A percentile compares a stretch with the other conserved stretches of the same genome.
These are phyloP conservation scores for Salvia splendens DNA, from an alignment of 257 asterid species.

Conservation along the genomic window DNA sequence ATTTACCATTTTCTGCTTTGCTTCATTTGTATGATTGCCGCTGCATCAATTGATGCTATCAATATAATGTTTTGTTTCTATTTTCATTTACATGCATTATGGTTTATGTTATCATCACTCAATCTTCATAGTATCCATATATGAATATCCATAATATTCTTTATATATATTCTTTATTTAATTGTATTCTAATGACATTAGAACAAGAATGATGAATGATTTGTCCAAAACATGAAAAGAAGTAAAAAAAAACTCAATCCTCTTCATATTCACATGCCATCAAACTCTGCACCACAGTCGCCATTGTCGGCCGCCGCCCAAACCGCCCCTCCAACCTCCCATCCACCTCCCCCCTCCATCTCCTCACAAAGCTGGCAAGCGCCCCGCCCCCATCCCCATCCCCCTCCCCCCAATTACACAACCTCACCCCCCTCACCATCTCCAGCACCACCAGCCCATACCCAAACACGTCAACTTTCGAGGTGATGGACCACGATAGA, in stretches of 20 bases:
- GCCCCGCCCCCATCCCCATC: constrained; percentile 33
- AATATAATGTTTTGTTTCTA: background rate
- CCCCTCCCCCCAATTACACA: constrained; percentile 49
- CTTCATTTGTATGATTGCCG: background rate
- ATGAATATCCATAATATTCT: too few relatives aligned
- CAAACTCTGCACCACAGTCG: constrained; percentile 55
- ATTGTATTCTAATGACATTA: too few relatives aligned
- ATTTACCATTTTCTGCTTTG: background rate
- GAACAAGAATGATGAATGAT: too few relatives aligned
- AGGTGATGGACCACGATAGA: constrained; percentile 59
- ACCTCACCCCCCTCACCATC: constrained; percentile 55
- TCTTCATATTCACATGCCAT: constrained; percentile 45
- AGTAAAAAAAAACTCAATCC: background rate
- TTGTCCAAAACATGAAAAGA: too few relatives aligned
- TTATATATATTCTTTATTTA: too few relatives aligned
- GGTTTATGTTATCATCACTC: too few relatives aligned
- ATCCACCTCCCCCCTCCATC: constrained; percentile 42
- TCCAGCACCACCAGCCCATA: constrained; percentile 60
- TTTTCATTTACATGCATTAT: too few relatives aligned
- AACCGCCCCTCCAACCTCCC: constrained; percentile 54
- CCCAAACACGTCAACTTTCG: constrained; percentile 60
- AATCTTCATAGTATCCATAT: too few relatives aligned
- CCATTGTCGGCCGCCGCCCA: constrained; percentile 68
- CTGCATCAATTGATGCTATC: constrained; percentile 5
- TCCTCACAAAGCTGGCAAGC: constrained; percentile 37